Conservation (phyloP, 73 alveolate genomes). For the Paramecium sonneborni region DNA sequence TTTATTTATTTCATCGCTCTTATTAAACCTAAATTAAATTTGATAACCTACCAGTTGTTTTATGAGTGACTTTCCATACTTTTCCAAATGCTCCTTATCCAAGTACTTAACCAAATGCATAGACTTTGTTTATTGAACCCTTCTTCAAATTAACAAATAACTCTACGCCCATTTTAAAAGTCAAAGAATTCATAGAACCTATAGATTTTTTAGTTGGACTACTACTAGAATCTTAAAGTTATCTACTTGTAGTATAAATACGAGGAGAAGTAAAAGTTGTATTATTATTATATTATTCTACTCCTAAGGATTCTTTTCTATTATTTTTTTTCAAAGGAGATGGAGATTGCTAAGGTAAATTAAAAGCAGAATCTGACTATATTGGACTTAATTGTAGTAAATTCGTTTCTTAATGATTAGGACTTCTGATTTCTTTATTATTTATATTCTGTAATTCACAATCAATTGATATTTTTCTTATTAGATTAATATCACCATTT, state of each 20-base stretch:
- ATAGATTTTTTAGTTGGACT: conserved; percentile 54
- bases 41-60: neutral
- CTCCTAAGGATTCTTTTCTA: neutral
- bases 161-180: neutral
- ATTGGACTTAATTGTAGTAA: neutral
- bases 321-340: neutral
- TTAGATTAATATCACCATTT: neutral
- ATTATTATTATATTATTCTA: neutral
- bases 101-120: conserved; percentile 25
- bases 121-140: neutral
- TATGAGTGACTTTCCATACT: conserved; percentile 55
- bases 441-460: neutral
- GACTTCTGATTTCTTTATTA: neutral
- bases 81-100: conserved; percentile 54
- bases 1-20: conserved; percentile 91
- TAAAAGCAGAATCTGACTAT: neutral
- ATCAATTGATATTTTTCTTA: neutral
- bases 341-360: neutral
- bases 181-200: neutral
- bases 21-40: conserved; percentile 23
- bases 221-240: neutral
- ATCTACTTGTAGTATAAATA: neutral
- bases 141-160: conserved; percentile 17
- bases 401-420: neutral
- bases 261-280: conserved; percentile 8